A percentile compares a stretch with the other conserved stretches of the same genome.
These are phyloP conservation scores for Rhynchosporium secalis DNA, from an alignment of 2,329 filamentous ascomycete genomes.

Conservation along the genomic window DNA sequence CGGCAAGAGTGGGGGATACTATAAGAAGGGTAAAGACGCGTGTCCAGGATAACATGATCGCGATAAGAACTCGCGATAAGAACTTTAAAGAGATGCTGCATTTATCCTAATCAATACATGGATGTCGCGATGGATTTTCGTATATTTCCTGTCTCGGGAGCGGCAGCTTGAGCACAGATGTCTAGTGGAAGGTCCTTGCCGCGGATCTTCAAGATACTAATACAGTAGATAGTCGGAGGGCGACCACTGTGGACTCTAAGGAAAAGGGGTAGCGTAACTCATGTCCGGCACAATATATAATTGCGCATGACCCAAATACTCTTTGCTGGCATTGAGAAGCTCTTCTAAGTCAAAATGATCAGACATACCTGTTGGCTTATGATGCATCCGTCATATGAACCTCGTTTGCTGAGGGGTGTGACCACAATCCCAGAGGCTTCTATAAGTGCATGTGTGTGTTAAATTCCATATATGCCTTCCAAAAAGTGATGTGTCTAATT, in stretches of 20 bases:
- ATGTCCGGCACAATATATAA: neutral
- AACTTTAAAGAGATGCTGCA: neutral
- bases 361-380: neutral
- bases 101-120: neutral
- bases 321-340: neutral
- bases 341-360: slow-evolving; percentile 1
- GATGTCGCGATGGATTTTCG: slow-evolving; percentile 8
- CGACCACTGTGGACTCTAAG: neutral
- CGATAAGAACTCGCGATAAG: slow-evolving; percentile 1
- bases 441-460: neutral
- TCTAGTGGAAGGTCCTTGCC: neutral
- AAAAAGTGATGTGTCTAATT: neutral
- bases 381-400: neutral
- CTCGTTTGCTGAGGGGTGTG: neutral
- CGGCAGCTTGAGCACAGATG: slow-evolving; percentile 9
- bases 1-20: slow-evolving; percentile 7
- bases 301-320: slow-evolving; percentile 12
- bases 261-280: neutral
- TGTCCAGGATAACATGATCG: slow-evolving; percentile 3
- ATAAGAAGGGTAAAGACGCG: slow-evolving; percentile 9
- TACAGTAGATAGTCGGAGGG: neutral
- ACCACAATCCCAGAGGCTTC: neutral
- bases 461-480: neutral
- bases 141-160: slow-evolving; percentile 21
- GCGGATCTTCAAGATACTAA: slow-evolving; percentile 12